Evolutionary conservation across 345 rosid species (phyloP), one percentile per base, ranked within the genome.

Genomic region (Pugionium dolabratum): DNA sequence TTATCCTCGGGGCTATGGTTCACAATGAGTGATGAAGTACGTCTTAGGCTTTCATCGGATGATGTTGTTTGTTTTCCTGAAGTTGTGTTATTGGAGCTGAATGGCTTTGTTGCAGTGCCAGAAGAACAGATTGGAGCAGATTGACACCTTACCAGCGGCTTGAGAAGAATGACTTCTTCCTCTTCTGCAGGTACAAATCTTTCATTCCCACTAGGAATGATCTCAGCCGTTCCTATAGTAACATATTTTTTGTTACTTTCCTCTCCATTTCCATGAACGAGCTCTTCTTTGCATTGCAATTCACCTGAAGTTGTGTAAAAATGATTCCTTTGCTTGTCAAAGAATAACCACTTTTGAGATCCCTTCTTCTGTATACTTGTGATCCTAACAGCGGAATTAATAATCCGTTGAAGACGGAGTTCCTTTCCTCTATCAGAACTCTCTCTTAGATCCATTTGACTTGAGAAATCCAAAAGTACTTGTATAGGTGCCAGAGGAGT

Each of bases 111-210:
- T 30, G 55, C 40, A 10, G 49, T 65, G 41, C 62, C 57, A 58
- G 68, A 73, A 42, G 69, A 75, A 74, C 68, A 69, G 58, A 84
- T 72, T 2, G 99, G 99, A 62, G 87, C 97, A 30, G 99, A 93
- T 50, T 88, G 89, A 79, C 83, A 76, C 69, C 97, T 83, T 48
- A 84, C 76, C 41, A 90, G 95, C 57, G 99, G 99, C 83, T 88
- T 85, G 80, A 93, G 90, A 59, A 93, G 94, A 77, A 93, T 93
- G 72, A 90, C 92, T 79, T 90, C 97, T 74, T 93, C 96, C 67
- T 93, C 98, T 60, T 93, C 99, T 46, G 61, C n/a, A 32, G 78
- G 75, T 64, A 67, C 67, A 11, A 83, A 75, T 76, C 75, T 78
- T 36, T 74, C 79, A 35, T 63, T 50, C 66, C 52, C 71, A 37